Evolutionary conservation across 208 protist species (phyloP).

Genomic region (Trichomonas gallinae): DNA sequence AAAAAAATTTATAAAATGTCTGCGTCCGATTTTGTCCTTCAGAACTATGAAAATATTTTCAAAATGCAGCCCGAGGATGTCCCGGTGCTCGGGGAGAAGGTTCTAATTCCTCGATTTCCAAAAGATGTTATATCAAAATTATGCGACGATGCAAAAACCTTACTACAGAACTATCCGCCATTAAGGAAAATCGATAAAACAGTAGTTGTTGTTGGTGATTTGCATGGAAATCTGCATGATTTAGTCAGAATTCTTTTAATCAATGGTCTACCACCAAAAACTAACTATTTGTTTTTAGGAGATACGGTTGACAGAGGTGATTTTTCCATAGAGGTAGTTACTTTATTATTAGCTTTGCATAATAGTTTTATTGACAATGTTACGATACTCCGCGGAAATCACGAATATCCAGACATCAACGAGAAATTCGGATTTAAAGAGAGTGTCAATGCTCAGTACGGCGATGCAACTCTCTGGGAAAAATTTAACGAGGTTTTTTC

Average conservation of each 20-base stretch:
- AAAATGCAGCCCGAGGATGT: too few species aligned
- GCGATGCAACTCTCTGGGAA: not conserved
- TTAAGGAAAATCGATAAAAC: not conserved
- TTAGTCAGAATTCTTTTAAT: constrained; percentile 33
- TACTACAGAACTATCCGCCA: not conserved
- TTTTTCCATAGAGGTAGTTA: not conserved
- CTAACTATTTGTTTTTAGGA: not conserved
- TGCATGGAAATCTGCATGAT: constrained; percentile 41
- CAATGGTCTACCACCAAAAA: not conserved
- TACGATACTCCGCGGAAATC: not conserved
- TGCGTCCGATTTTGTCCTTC: too few species aligned
- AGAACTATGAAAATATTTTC: too few species aligned
- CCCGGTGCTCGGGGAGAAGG: too few species aligned
- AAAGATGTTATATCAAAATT: too few species aligned
- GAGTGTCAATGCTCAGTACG: not conserved
- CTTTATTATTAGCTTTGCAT: too few species aligned
- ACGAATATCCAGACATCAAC: not conserved
- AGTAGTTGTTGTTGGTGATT: constrained; percentile 30
- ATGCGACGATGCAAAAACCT: too few species aligned
- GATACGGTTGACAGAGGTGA: not conserved
- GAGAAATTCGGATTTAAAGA: not conserved
- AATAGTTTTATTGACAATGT: not conserved
- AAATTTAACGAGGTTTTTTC: not conserved
- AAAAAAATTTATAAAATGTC: too few species aligned
- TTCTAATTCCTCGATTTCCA: too few species aligned